Percentiles rank a stretch among this genome's conserved stretches.
phyloP scores from a whole-genome alignment of 176 grass and related monocot species.

The Aegilops longissima region DNA sequence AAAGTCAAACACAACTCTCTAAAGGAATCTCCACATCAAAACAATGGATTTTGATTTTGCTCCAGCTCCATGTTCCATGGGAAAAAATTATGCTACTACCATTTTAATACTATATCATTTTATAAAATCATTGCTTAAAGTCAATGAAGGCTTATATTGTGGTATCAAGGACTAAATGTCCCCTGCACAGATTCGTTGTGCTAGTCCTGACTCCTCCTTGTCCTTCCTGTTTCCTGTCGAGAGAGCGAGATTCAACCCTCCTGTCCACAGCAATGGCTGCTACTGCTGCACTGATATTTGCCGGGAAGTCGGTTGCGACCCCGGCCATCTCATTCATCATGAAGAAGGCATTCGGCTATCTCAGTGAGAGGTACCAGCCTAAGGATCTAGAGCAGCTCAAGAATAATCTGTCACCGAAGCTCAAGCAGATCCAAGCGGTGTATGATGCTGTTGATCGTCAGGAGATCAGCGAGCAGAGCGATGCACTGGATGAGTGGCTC shows the following conservation, averaged over 20 bases:
- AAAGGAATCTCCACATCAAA: too few relatives aligned
- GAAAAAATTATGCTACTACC: too few relatives aligned
- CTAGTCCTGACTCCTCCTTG: too few relatives aligned
- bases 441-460: background rate
- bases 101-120: too few relatives aligned
- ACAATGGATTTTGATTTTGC: too few relatives aligned
- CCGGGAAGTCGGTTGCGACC: slow-evolving; percentile 27
- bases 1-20: too few relatives aligned
- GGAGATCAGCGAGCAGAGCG: background rate
- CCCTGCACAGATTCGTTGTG: too few relatives aligned
- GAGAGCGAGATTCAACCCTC: background rate
- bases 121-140: too few relatives aligned
- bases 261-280: background rate
- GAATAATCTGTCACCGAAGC: background rate
- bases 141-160: too few relatives aligned
- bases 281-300: slow-evolving; percentile 2
- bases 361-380: background rate
- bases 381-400: slow-evolving; percentile 3
- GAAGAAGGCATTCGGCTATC: slow-evolving; percentile 16
- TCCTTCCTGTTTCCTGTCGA: too few relatives aligned
- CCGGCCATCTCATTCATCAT: slow-evolving; percentile 17
- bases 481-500: background rate
- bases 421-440: slow-evolving; percentile 14
- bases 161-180: too few relatives aligned
- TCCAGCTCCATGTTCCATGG: too few relatives aligned